Base-by-base conservation (phyloP, 1,284 basidiomycete species). In the Chondrostereum purpureum region DNA sequence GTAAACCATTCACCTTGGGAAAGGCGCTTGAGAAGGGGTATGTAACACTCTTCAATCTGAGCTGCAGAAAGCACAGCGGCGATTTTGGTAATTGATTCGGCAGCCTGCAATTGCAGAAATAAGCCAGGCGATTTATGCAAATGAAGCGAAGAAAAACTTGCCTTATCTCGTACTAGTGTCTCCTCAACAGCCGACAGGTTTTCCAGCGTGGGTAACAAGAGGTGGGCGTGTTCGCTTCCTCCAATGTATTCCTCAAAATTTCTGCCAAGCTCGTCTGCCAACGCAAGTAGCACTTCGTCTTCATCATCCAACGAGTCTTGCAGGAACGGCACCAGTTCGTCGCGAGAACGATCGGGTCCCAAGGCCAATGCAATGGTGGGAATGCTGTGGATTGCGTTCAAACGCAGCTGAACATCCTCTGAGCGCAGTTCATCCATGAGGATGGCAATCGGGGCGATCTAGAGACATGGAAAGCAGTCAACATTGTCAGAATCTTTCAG, bases 1-100 rank as follows among this genome's bases (percentile, higher is more conserved):
- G 96, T 99, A 71, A 99, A 99, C 96, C 96, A 99, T 68, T 99
- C 96, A 49, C 94, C 96, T 49, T 80, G 80, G 0, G 92, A 87
- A 33, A 99, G 78, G 47, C 94, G 83, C 61, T 87, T 88, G 50
- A 99, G 66, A 42, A 99, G 76, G 44, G 96, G 96, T 45, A 99
- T 83, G 68, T 95, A 96, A 64, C 81, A 80, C 61, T 92, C 83
- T 67, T 98, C 93, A 57, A 96, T 75, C 66, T 95, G 92, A 35
- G 75, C 61, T 51, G 86, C 74, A 24, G 85, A 88, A 42, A 99
- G 75, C 38, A 89, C 76, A 37, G 69, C 73, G 40, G 92, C 87
- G 53, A 99, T 78, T 71, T 94, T 94, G 54, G 92, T 90, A 67
- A 98, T 94, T 38, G 92, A 96, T 63, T 98, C 94, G 44, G 94